These are phyloP conservation scores for Termitomyces sp. DNA, from an alignment of 768 basidiomycete genomes.

Conservation along the genomic window DNA sequence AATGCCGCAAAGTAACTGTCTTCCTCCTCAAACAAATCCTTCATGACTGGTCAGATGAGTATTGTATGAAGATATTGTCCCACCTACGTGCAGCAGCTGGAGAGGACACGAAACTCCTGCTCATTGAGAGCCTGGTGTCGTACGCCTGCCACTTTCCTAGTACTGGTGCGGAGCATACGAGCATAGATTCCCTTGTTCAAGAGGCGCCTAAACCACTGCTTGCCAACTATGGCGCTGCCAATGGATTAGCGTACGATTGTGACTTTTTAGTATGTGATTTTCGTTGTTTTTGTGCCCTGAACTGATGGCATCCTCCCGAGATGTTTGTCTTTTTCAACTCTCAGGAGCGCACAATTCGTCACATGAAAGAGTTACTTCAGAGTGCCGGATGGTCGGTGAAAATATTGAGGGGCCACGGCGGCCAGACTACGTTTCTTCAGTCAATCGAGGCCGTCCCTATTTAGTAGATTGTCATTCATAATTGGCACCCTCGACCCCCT, in stretches of 20 bases:
- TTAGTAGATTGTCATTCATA: background rate
- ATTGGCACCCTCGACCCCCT: too few species aligned
- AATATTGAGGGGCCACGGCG: background rate
- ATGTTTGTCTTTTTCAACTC: conserved; percentile 36
- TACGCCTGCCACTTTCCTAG: conserved; percentile 4
- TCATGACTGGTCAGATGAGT: conserved; percentile 9
- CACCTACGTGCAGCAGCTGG: conserved; percentile 1
- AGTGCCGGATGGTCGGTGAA: conserved; percentile 31
- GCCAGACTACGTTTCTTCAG: background rate
- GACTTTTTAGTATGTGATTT: background rate
- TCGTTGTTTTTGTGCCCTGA: background rate
- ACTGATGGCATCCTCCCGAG: conserved; percentile 16
- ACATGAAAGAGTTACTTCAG: conserved; percentile 24
- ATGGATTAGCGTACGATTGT: conserved; percentile 27
- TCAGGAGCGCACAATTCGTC: conserved; percentile 32
- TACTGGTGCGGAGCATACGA: background rate
- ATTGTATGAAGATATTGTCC: conserved; percentile 1
- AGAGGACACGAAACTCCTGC: conserved; percentile 2
- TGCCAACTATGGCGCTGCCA: conserved; percentile 34
- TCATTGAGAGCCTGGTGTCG: conserved; percentile 3
- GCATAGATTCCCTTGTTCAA: conserved; percentile 13
- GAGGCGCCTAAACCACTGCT: conserved; percentile 27
- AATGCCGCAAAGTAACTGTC: background rate
- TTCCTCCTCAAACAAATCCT: conserved; percentile 5
- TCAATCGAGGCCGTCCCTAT: background rate